A percentile compares a stretch with the other conserved stretches of the same genome.
phyloP scores from a whole-genome alignment of 179 eudicot genomes.

The Silene noctiflora region DNA sequence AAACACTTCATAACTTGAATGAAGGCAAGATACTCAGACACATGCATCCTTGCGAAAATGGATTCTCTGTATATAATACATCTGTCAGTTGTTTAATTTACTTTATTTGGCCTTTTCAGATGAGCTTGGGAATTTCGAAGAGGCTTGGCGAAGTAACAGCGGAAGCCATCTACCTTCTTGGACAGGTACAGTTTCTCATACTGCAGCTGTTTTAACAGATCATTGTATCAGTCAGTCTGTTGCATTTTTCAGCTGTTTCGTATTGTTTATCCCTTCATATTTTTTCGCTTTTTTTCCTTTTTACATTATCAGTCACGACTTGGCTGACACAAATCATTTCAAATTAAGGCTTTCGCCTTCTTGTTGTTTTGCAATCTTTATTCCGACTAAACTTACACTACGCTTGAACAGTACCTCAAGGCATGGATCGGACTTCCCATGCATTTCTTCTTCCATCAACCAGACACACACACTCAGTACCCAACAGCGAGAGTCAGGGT shows the following conservation, averaged over 20 bases:
- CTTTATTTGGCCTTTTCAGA: slow-evolving; percentile 31
- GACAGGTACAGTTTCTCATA: slow-evolving; percentile 25
- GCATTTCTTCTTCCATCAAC: slow-evolving; percentile 30
- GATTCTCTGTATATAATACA: not conserved
- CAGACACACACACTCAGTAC: slow-evolving; percentile 14
- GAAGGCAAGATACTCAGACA: slow-evolving; percentile 43
- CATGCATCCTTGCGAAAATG: not conserved
- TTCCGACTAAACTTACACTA: not conserved
- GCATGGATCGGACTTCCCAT: slow-evolving; percentile 16
- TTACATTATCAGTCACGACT: too few relatives aligned
- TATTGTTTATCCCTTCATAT: too few relatives aligned
- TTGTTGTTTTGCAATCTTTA: too few relatives aligned
- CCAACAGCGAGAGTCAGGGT: slow-evolving; percentile 6
- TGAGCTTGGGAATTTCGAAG: slow-evolving; percentile 62
- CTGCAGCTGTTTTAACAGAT: too few relatives aligned
- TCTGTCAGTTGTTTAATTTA: not conserved
- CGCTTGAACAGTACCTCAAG: slow-evolving; percentile 32
- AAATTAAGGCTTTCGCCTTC: too few relatives aligned
- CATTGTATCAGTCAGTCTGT: too few relatives aligned
- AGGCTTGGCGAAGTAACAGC: slow-evolving; percentile 59
- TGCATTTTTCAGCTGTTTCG: too few relatives aligned
- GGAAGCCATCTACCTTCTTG: slow-evolving; percentile 37
- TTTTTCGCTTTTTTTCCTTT: too few relatives aligned
- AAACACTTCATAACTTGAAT: slow-evolving; percentile 69
- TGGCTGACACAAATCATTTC: too few relatives aligned